Base-by-base conservation (phyloP, 768 basidiomycete species). In the Pholiota conissans region DNA sequence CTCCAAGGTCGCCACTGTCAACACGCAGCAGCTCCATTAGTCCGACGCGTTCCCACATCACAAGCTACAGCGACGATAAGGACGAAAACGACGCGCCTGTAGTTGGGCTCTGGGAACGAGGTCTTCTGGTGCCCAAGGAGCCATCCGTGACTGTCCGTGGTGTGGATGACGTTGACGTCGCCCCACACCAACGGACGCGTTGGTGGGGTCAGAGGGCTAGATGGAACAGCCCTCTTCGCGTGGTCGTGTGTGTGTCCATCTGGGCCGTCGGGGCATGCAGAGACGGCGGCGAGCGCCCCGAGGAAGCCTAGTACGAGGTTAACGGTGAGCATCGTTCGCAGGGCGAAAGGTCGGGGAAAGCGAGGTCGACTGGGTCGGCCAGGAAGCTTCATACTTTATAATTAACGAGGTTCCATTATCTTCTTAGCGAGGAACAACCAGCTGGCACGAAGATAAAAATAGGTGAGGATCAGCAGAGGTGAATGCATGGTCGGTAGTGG, bases 121-220 rank as follows among this genome's bases (percentile, higher is more conserved):
- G 74, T 16, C 65, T 92, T 88, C 64, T 91, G 90, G 73, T 96
- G 93, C 1, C 93, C 93, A 34, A 93, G 78, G 3, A 95, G 75
- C 75, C 78, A 76, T 35, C 78, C 75, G 73, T 90, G 87, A 35
- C 83, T 90, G 69, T 95, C 93, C 0, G 94, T 95, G 2, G 92
- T 95, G 64, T 88, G 85, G 46, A 95, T 79, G 64, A 95, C 82
- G 67, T 95, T 95, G 67, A 95, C 79, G 65, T 95, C 91, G n/a
- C 88, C 85, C 94, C 93, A 95, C 51, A 84, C 82, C 13, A 96
- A 78, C 22, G 84, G 81, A 18, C 86, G 76, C 55, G 81, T 80
- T 3, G 93, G 93, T 16, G 77, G 77, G 0, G 83, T 73, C 29
- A 86, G 69, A 13, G 73, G 73, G 13, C 71, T 61, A 46, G 76